Percentiles rank a stretch among this genome's conserved stretches.
Evolutionary conservation across 1,284 basidiomycete species (phyloP).

Genomic region (Cryptococcus amylolentus): DNA sequence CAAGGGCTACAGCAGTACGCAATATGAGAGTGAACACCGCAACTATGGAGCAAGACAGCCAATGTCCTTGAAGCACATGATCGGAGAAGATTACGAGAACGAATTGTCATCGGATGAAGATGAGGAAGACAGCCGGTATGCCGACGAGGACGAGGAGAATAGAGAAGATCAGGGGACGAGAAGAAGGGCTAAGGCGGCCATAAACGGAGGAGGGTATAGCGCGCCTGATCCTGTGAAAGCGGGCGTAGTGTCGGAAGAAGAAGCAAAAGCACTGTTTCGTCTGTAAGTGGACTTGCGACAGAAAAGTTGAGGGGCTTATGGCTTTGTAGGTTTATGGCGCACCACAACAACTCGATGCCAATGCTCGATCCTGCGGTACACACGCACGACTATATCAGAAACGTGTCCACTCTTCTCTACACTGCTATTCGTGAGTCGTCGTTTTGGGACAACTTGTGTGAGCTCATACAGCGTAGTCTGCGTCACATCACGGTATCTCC

Average conservation of each 20-base stretch:
- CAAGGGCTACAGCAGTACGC: background rate
- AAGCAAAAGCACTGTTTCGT: conserved; percentile 29
- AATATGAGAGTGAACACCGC: background rate
- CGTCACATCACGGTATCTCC: conserved; percentile 32
- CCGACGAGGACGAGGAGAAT: background rate
- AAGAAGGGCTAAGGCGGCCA: conserved; percentile 1
- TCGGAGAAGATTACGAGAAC: conserved; percentile 18
- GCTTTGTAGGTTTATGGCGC: conserved; percentile 22
- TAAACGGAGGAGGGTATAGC: conserved; percentile 8
- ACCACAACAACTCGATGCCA: conserved; percentile 28
- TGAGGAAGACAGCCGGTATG: background rate
- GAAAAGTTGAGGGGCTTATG: background rate
- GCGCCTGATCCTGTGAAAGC: conserved; percentile 29
- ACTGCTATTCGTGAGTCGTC: conserved; percentile 28
- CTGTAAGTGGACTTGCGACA: conserved; percentile 17
- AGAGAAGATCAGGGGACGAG: background rate
- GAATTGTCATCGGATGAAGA: conserved; percentile 19
- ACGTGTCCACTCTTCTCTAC: conserved; percentile 31
- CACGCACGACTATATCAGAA: conserved; percentile 30
- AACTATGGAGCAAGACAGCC: background rate
- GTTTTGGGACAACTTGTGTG: background rate
- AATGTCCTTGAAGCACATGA: conserved; percentile 14
- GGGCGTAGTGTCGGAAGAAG: conserved; percentile 25
- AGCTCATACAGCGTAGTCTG: conserved; percentile 14
- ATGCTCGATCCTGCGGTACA: conserved; percentile 29